These are phyloP conservation scores for Monosporascus sp. DNA, from an alignment of 2,329 filamentous ascomycete species.

Conservation along the genomic window DNA sequence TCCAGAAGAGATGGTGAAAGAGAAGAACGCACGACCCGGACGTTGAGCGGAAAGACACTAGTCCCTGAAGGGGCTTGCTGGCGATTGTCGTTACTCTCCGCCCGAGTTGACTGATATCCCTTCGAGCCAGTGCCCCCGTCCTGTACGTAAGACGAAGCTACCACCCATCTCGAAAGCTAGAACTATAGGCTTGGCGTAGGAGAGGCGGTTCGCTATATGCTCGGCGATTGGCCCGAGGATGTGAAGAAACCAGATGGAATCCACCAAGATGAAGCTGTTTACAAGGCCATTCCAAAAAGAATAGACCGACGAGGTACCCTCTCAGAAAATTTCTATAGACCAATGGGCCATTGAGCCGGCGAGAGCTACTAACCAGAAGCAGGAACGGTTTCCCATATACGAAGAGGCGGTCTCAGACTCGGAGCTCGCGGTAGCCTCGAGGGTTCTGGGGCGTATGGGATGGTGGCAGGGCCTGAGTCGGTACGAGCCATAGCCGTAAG, in stretches of 20 bases:
- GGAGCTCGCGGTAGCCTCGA: neutral
- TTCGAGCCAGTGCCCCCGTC: slow-evolving; percentile 20
- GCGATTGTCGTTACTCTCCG: slow-evolving; percentile 19
- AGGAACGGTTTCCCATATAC: neutral
- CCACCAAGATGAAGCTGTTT: slow-evolving; percentile 13
- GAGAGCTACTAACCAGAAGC: neutral
- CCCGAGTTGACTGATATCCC: slow-evolving; percentile 27
- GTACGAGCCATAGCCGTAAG: neutral
- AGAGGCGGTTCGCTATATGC: slow-evolving; percentile 1
- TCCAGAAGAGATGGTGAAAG: slow-evolving; percentile 24
- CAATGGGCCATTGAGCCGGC: neutral
- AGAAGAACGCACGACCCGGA: slow-evolving; percentile 20
- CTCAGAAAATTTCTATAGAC: neutral
- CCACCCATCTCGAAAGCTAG: slow-evolving; percentile 7
- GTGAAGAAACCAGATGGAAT: slow-evolving; percentile 7
- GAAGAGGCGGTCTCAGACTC: neutral
- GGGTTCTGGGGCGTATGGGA: neutral
- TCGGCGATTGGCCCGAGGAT: slow-evolving; percentile 14
- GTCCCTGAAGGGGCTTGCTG: slow-evolving; percentile 14
- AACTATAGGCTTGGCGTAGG: slow-evolving; percentile 2
- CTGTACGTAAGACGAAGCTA: slow-evolving; percentile 21
- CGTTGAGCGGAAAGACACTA: slow-evolving; percentile 15
- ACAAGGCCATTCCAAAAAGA: slow-evolving; percentile 6
- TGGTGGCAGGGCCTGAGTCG: neutral
- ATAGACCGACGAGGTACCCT: slow-evolving; percentile 8